Percentiles rank a stretch among this genome's conserved stretches.
phyloP scores from a whole-genome alignment of 441 rosid genomes.

The Heliophila coronopifolia region DNA sequence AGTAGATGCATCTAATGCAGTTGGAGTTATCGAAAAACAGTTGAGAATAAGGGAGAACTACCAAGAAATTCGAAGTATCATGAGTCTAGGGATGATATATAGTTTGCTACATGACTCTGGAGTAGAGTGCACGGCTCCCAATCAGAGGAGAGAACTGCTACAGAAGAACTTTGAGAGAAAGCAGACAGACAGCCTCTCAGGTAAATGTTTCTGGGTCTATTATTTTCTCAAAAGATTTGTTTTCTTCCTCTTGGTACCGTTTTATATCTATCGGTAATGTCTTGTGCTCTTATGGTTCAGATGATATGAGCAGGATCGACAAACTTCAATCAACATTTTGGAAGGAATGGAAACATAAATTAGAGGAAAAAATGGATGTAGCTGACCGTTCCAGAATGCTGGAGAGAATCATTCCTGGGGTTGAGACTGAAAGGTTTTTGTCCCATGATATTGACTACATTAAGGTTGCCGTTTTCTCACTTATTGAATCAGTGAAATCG shows the following conservation, averaged over 20 bases:
- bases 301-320: slow-evolving; percentile 71
- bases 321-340: slow-evolving; percentile 84
- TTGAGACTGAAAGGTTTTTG: slow-evolving; percentile 73
- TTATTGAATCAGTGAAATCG: slow-evolving; percentile 58
- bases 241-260: slow-evolving; percentile 6
- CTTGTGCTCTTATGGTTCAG: slow-evolving; percentile 33
- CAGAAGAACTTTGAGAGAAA: slow-evolving; percentile 58
- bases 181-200: slow-evolving; percentile 55
- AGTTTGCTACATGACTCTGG: slow-evolving; percentile 75
- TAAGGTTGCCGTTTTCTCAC: slow-evolving; percentile 45
- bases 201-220: slow-evolving; percentile 38
- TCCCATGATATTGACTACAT: slow-evolving; percentile 71
- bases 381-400: slow-evolving; percentile 78
- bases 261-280: slow-evolving; percentile 1
- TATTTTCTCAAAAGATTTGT: neutral
- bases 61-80: slow-evolving; percentile 80
- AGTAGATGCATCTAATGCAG: slow-evolving; percentile 80
- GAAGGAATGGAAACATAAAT: slow-evolving; percentile 92
- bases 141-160: slow-evolving; percentile 74
- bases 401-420: slow-evolving; percentile 87
- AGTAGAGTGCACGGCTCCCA: slow-evolving; percentile 72
- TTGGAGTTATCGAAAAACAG: slow-evolving; percentile 90
- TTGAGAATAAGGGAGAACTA: slow-evolving; percentile 66
- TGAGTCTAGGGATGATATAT: slow-evolving; percentile 86
- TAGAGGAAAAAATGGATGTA: slow-evolving; percentile 72